Base-by-base conservation (phyloP, 805 yeast genomes). In the Metschnikowia lochheadii region DNA sequence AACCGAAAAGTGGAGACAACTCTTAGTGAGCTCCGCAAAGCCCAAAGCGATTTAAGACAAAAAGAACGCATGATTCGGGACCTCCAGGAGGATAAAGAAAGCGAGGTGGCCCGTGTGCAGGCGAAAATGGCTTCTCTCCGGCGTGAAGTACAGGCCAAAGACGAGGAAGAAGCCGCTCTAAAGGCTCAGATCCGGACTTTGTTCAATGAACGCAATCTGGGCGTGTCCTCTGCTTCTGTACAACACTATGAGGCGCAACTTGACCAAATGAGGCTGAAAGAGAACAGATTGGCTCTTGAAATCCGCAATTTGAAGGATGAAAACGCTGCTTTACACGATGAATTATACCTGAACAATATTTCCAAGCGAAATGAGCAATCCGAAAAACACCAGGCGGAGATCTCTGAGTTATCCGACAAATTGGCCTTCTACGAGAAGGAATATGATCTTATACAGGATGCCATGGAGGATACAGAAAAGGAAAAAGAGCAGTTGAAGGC, bases 381-480 rank as follows among this genome's bases (percentile, higher is more conserved):
- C 6, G 31, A 15, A 21, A 15, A 26, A 15, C 34, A 36, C 6
- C 21, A 11, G 23, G 51, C 55, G n/a, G 56, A 58, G 15, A 43
- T 48, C n/a, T 46, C 48, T 10, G 65, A 67, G n/a, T 50, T 68
- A 20, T 51, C 61, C 15, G 64, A 64, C 13, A 63, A 62, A 35
- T 56, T 69, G 10, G 52, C 55, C 7, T 64, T 54, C 50, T 68
- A 64, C 49, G 72, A 68, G 39, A 54, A 52, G 29, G 70, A 68
- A 47, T 66, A 65, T 42, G 65, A 58, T 6, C 50, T 49, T 1
- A 49, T 60, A 7, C 65, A 65, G 39, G 61, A 59, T 5, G 64
- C 66, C 1, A 53, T 62, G 38, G 61, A 63, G 18, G 49, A 50
- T 26, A 54, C 65, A 1, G 65, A 63, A 18, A 46, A 62, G 1